These are phyloP conservation scores for Xylariomycetidae sp. DNA, from an alignment of 2,329 filamentous ascomycete species.

Conservation along the genomic window DNA sequence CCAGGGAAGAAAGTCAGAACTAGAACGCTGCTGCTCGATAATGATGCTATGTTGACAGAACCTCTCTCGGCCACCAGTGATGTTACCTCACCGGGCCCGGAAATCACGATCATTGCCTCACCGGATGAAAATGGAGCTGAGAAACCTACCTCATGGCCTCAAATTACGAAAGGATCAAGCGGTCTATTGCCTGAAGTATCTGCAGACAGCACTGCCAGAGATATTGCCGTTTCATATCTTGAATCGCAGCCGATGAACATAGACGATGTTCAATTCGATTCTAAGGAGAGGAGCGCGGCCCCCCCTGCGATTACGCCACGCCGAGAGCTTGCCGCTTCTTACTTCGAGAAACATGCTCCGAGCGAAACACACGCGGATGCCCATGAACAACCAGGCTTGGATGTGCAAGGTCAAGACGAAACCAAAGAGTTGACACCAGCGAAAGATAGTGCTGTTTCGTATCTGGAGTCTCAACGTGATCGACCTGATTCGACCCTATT, in stretches of 20 bases:
- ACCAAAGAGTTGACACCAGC: constrained; percentile 1
- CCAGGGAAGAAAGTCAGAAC: constrained; percentile 32
- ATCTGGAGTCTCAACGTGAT: constrained; percentile 6
- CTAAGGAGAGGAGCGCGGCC: background rate
- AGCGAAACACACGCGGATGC: constrained; percentile 2
- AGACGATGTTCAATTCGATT: no score
- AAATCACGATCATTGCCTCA: no score
- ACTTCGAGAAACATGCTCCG: constrained; percentile 9
- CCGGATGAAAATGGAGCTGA: no score
- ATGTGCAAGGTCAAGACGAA: background rate
- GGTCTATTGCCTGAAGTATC: no score
- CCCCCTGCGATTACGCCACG: constrained; percentile 11
- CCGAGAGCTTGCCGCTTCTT: constrained; percentile 13
- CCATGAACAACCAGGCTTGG: constrained; percentile 3
- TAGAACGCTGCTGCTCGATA: constrained; percentile 15
- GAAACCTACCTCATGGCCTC: no score
- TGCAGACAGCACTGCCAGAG: no score
- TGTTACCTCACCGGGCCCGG: no score
- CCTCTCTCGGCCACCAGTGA: constrained; percentile 21
- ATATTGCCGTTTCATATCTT: no score
- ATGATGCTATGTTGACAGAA: constrained; percentile 21
- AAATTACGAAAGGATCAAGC: no score
- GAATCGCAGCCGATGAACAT: no score
- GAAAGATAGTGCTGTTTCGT: constrained; percentile 3
- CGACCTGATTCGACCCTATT: no score